A percentile compares a stretch with the other conserved stretches of the same genome.
Evolutionary conservation across 257 asterid genomes (phyloP).

Genomic region (Cynanchum wilfordii): DNA sequence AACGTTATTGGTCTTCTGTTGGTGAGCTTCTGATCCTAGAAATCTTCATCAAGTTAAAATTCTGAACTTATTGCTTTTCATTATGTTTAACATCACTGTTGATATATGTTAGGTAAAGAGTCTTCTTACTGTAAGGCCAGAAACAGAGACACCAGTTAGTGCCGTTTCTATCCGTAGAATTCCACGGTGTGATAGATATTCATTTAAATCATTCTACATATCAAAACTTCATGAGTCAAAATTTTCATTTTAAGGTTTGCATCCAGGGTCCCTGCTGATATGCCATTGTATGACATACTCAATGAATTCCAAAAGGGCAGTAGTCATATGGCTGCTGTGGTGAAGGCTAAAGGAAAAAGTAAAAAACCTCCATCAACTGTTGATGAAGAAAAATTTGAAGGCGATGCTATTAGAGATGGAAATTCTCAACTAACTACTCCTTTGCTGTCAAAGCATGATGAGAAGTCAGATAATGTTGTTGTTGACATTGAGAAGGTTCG

Average conservation of each 20-base stretch:
- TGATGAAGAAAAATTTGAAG: conserved; percentile 42
- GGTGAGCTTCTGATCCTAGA: conserved; percentile 33
- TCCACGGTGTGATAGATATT: conserved; percentile 54
- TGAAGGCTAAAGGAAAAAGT: conserved; percentile 49
- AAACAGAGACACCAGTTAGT: conserved; percentile 86
- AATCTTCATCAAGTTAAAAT: background rate
- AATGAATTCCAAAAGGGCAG: conserved; percentile 84
- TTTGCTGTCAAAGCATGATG: conserved; percentile 37
- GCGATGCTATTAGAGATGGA: conserved; percentile 27
- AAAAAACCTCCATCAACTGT: conserved; percentile 36
- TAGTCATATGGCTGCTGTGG: conserved; percentile 95
- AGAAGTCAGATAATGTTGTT: conserved; percentile 37
- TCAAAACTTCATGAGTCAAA: conserved; percentile 2
- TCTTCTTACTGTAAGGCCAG: conserved; percentile 80
- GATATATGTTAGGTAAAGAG: conserved; percentile 60
- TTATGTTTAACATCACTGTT: background rate
- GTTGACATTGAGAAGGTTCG: conserved; percentile 53
- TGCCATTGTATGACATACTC: conserved; percentile 88
- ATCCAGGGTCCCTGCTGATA: conserved; percentile 79
- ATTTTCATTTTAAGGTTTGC: conserved; percentile 16
- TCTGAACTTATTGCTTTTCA: conserved; percentile 7
- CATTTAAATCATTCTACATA: conserved; percentile 9
- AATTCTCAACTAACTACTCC: conserved; percentile 41
- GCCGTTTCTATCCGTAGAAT: conserved; percentile 84
- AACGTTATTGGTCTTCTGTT: conserved; percentile 77